Evolutionary conservation across 148 eudicot genomes (phyloP).

Genomic region (Simmondsia chinensis): DNA sequence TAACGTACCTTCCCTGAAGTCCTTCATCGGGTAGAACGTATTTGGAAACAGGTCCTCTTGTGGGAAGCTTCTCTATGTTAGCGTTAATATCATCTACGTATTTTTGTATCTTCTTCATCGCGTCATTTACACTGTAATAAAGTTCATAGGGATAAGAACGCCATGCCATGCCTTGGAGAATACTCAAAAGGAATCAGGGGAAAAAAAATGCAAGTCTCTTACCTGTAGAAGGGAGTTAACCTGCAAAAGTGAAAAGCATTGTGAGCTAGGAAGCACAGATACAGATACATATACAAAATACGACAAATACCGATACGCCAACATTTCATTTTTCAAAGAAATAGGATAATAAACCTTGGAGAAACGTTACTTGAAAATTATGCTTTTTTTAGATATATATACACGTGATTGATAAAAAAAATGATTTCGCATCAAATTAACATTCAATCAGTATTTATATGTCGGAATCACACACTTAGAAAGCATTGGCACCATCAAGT

Average conservation of each 20-base stretch:
- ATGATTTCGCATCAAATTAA: no score
- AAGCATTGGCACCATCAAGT: no score
- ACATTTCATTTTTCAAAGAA: no score
- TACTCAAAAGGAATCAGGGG: neutral
- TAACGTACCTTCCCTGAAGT: constrained; percentile 70
- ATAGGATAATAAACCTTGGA: no score
- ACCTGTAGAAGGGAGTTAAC: constrained; percentile 97
- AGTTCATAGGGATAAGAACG: neutral
- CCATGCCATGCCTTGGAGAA: neutral
- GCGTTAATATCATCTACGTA: constrained; percentile 79
- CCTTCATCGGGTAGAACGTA: constrained; percentile 84
- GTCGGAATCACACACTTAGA: no score
- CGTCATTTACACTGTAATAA: constrained; percentile 61
- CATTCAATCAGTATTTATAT: no score
- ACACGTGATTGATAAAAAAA: no score
- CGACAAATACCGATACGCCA: no score
- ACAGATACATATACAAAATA: no score
- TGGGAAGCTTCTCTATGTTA: constrained; percentile 73
- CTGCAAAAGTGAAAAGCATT: constrained; percentile 35
- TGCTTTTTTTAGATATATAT: no score
- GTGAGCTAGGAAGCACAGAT: no score
- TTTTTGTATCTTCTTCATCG: constrained; percentile 58
- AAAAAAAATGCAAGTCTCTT: constrained; percentile 13
- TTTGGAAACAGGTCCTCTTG: constrained; percentile 90
- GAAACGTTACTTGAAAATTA: no score